Base-by-base conservation (phyloP, 208 protist species). In the Leptomonas pyrrhocoris region DNA sequence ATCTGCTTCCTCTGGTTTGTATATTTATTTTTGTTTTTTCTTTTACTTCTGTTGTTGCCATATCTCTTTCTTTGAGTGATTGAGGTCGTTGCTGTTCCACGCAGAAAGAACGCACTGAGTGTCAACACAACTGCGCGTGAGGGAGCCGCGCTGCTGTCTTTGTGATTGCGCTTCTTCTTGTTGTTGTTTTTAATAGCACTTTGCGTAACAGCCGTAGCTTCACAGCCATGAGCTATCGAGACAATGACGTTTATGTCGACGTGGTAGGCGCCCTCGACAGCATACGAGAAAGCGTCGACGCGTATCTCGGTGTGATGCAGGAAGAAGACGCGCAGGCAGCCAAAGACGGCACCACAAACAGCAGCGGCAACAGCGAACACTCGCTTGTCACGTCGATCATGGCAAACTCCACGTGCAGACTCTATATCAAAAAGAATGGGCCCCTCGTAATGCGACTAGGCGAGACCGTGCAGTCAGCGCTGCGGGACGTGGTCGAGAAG, bases 211-310 rank as follows among this genome's bases (percentile, higher is more conserved):
- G n/a, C n/a, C n/a, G n/a, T n/a, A n/a, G n/a, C n/a, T n/a, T n/a
- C n/a, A n/a, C 6, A 63, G 19, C 21, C 30, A 73, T 67, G 64
- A 65, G 57, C 36, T 58, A 61, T 61, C 54, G n/a, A 3, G 58
- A 72, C 50, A 27, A 48, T 0, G 64, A 68, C 23, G 16, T 79
- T n/a, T 76, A 74, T 55, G 45, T 60, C 46, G 62, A 79, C 21
- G 73, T 79, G 2, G 50, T 57, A 1, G 55, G 68, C 38, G 63
- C 79, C 7, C 68, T 83, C 21, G 68, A 58, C 23, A 59, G 54
- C 38, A 55, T 83, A 30, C 64, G 66, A n/a, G 69, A 80, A 50
- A 66, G 62, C 46, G 51, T 85, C 11, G 49, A 65, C 0, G n/a
- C 36, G 11, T 73, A 74, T 45, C 16, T 74, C 45, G n/a, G 51